Conservation (phyloP, 2,329 filamentous ascomycete genomes). For the Alternaria gansuensis region DNA sequence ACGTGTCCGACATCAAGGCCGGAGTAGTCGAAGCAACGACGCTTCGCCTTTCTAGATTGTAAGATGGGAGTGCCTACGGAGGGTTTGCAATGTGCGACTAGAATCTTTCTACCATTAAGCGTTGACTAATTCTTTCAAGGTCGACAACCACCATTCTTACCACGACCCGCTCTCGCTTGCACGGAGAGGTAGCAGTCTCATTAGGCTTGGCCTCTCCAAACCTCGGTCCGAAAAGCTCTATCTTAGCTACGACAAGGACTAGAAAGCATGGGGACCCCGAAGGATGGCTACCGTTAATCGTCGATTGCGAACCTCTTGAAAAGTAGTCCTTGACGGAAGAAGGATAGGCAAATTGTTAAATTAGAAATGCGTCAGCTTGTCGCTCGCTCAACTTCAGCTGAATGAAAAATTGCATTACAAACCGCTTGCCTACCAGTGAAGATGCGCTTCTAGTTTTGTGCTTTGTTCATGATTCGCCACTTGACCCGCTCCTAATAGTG, state of each 20-base stretch:
- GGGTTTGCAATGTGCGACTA: constrained; percentile 47
- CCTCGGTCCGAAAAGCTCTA: constrained; percentile 29
- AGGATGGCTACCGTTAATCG: constrained; percentile 40
- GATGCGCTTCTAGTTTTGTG: not conserved
- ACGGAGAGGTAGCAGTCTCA: constrained; percentile 46
- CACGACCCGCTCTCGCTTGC: constrained; percentile 49
- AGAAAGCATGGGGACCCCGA: constrained; percentile 22
- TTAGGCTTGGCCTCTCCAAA: constrained; percentile 26
- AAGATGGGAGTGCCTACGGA: constrained; percentile 50
- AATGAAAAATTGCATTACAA: constrained; percentile 23
- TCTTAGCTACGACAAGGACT: constrained; percentile 26
- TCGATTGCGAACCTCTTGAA: constrained; percentile 41
- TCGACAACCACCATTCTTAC: constrained; percentile 51
- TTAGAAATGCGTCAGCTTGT: constrained; percentile 38
- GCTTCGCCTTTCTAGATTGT: constrained; percentile 54
- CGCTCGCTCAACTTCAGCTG: constrained; percentile 43
- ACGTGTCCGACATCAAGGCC: constrained; percentile 44
- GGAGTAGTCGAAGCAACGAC: constrained; percentile 45
- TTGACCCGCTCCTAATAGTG: not conserved
- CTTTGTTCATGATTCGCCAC: not conserved
- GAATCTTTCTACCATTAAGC: not conserved
- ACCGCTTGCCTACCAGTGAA: not conserved
- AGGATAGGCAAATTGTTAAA: constrained; percentile 39
- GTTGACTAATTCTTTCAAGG: constrained; percentile 30
- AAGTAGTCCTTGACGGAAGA: constrained; percentile 32